phyloP scores from a whole-genome alignment of 1,284 basidiomycete genomes.

The Marasmius tenuissimus region DNA sequence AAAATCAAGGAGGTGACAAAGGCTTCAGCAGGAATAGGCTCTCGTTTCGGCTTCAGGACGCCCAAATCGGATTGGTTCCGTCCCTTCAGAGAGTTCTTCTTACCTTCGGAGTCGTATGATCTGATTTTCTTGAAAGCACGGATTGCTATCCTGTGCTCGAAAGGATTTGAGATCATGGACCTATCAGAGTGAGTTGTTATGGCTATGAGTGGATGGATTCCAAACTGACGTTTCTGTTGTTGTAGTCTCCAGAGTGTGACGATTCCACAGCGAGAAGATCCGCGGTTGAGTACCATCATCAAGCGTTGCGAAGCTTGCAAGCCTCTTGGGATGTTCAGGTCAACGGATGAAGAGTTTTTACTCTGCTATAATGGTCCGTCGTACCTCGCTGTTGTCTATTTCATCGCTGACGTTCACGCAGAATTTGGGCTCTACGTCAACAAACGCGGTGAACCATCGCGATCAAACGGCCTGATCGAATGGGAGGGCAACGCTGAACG shows the following conservation, averaged over 20 bases:
- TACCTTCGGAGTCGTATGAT: constrained; percentile 68
- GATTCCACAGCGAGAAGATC: constrained; percentile 69
- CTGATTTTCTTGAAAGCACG: constrained; percentile 79
- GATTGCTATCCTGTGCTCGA: constrained; percentile 78
- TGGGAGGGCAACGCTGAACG: constrained; percentile 93
- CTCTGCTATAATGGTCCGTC: constrained; percentile 75
- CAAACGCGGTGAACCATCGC: constrained; percentile 81
- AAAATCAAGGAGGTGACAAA: constrained; percentile 79
- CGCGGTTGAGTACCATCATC: constrained; percentile 58
- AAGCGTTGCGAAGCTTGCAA: constrained; percentile 69
- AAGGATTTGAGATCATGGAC: constrained; percentile 66
- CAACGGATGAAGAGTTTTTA: constrained; percentile 74
- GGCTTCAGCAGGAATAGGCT: constrained; percentile 64
- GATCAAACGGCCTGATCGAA: constrained; percentile 76
- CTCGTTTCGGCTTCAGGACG: constrained; percentile 72
- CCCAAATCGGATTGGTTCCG: constrained; percentile 91
- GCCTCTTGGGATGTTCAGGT: constrained; percentile 81
- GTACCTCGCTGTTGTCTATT: background rate
- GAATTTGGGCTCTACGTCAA: constrained; percentile 79
- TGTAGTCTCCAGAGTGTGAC: constrained; percentile 73
- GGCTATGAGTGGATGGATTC: constrained; percentile 2
- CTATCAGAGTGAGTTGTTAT: constrained; percentile 46
- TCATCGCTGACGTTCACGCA: constrained; percentile 24
- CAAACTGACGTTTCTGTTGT: background rate
- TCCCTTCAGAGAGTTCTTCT: constrained; percentile 64